Base-by-base conservation (phyloP, 768 basidiomycete species). In the Naematelia aurantialba region DNA sequence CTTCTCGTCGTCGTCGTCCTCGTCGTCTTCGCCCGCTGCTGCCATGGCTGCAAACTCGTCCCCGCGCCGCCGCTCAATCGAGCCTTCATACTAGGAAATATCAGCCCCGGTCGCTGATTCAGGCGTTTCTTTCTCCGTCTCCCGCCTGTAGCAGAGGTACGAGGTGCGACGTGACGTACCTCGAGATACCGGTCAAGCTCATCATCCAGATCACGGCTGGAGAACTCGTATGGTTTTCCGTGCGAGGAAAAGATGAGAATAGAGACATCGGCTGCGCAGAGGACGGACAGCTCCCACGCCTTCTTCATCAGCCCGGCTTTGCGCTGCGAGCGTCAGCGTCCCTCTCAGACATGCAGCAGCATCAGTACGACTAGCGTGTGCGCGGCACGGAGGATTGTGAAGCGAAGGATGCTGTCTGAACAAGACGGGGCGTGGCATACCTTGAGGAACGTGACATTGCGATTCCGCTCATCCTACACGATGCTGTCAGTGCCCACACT, bases 221-320 rank as follows among this genome's bases (percentile, higher is more conserved):
- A 69, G 50, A 77, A 77, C 55, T 77, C 74, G 60, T 67, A 77
- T 1, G 70, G 60, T 55, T 75, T 77, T 24, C 74, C 74, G 14
- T 56, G 53, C 34, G 66, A 65, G 25, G 64, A 60, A 56, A 77
- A 77, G 63, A 77, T 74, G 46, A 77, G 30, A 31, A 77, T 69
- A 12, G 72, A 74, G 14, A 77, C 72, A 51, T 77, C 76, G 26
- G 76, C 76, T 12, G 59, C 70, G 55, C 74, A 75, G 10, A 77
- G 62, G 1, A 77, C 76, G 25, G 69, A 70, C 45, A 77, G 54
- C 56, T 77, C 76, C 76, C 76, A 77, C 21, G 76, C 76, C 56
- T 77, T 77, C 62, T 77, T 77, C 72, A 77, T 73, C 58, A 77
- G 48, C 22, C 76, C 76, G 5, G 74, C 74, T 67, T 77, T 77